Conservation (phyloP, 139 green algal species). For the Chlorokybus atmophyticus region DNA sequence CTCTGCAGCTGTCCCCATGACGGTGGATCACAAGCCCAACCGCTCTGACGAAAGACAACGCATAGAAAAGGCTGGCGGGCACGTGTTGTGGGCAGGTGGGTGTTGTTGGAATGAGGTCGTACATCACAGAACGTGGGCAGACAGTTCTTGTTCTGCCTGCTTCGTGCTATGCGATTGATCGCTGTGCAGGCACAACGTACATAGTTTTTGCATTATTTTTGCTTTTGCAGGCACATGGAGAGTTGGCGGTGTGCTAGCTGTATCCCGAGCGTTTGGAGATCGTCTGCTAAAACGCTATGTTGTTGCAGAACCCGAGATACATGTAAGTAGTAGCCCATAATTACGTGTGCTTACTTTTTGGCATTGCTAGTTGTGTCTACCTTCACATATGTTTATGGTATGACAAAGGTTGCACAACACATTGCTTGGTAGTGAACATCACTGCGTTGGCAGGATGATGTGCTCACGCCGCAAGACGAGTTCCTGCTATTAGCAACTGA, state of each 20-base stretch:
- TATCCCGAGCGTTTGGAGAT: constrained; percentile 88
- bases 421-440: too few relatives aligned
- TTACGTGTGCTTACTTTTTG: too few relatives aligned
- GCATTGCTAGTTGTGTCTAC: too few relatives aligned
- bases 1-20: constrained; percentile 36
- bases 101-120: too few relatives aligned
- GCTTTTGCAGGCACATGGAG: constrained; percentile 88
- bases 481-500: constrained; percentile 78
- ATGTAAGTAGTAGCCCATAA: too few relatives aligned
- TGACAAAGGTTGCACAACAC: too few relatives aligned
- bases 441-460: constrained; percentile 44
- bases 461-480: constrained; percentile 36
- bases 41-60: constrained; percentile 63
- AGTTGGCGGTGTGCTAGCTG: constrained; percentile 85
- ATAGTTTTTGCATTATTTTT: not conserved
- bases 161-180: too few relatives aligned
- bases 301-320: constrained; percentile 35
- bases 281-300: constrained; percentile 77
- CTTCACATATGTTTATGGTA: too few relatives aligned
- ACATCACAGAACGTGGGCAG: too few relatives aligned
- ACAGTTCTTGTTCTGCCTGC: too few relatives aligned
- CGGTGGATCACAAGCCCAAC: constrained; percentile 93
- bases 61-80: constrained; percentile 79
- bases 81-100: constrained; percentile 47
- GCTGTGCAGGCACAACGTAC: not conserved